Percentiles rank a stretch among this genome's conserved stretches.
Conservation (phyloP, 306 rosid genomes). For the Quercus suber region DNA sequence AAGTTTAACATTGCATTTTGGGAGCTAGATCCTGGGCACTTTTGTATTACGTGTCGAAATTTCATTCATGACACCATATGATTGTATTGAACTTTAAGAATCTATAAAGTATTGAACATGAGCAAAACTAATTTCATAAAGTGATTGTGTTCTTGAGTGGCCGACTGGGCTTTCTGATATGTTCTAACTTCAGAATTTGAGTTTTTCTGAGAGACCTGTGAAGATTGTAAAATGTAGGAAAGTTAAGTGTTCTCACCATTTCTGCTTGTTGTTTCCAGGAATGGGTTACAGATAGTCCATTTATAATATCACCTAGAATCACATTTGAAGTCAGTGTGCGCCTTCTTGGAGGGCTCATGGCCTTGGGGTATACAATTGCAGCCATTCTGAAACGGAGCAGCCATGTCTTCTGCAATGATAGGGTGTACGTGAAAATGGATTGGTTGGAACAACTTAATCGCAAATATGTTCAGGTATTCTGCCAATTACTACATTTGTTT, state of each 20-base stretch:
- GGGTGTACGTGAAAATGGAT: slow-evolving; percentile 79
- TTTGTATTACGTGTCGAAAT: not conserved
- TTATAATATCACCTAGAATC: slow-evolving; percentile 96
- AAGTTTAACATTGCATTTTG: not conserved
- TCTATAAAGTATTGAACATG: not conserved
- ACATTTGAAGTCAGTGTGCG: slow-evolving; percentile 98
- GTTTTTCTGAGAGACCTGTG: slow-evolving; percentile 8
- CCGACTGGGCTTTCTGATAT: not conserved
- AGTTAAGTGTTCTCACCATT: not conserved
- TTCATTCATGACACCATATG: not conserved
- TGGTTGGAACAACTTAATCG: slow-evolving; percentile 98
- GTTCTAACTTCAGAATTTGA: slow-evolving; percentile 11
- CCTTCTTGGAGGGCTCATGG: slow-evolving; percentile 99
- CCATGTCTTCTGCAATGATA: slow-evolving; percentile 73
- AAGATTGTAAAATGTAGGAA: slow-evolving; percentile 7
- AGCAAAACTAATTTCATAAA: not conserved
- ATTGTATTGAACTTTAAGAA: not conserved
- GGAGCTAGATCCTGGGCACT: not conserved
- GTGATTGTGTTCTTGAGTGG: not conserved
- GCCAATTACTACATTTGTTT: slow-evolving; percentile 1
- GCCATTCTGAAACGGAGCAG: slow-evolving; percentile 92
- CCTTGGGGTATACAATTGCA: slow-evolving; percentile 96
- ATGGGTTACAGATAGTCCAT: slow-evolving; percentile 97
- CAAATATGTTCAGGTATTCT: slow-evolving; percentile 78
- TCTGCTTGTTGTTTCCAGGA: slow-evolving; percentile 55